Conservation (phyloP, 371 early-diverging fungal species). For the Apophysomyces variabilis region DNA sequence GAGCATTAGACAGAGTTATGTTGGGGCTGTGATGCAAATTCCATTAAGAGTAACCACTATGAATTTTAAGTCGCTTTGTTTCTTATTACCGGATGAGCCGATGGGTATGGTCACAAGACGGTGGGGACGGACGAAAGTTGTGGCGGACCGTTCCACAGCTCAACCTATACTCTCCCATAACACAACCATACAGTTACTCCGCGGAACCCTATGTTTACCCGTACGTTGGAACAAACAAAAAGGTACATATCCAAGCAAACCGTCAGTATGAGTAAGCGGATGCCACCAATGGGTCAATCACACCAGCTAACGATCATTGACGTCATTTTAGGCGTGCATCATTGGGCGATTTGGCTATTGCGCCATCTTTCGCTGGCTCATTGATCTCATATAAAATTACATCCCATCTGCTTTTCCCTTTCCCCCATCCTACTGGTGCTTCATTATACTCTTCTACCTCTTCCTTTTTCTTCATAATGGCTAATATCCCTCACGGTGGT, state of each 20-base stretch:
- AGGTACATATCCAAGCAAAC: neutral
- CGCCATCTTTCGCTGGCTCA: neutral
- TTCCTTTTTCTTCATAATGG: constrained; percentile 30
- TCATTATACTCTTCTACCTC: neutral
- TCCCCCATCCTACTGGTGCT: neutral
- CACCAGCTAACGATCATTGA: neutral
- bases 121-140: neutral
- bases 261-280: neutral
- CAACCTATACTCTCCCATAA: neutral
- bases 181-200: no score
- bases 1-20: no score
- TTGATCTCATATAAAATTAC: neutral
- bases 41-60: no score
- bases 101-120: neutral
- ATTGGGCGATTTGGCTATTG: neutral
- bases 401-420: no score
- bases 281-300: constrained; percentile 2
- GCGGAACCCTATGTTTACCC: neutral
- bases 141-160: constrained; percentile 2
- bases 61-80: neutral
- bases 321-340: neutral
- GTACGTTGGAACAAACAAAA: neutral
- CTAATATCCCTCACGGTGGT: constrained; percentile 83
- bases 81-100: neutral
- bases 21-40: no score